Percentiles rank a stretch among this genome's conserved stretches.
Evolutionary conservation across 2,329 filamentous ascomycete genomes (phyloP).

Genomic region (Botryotinia convoluta): DNA sequence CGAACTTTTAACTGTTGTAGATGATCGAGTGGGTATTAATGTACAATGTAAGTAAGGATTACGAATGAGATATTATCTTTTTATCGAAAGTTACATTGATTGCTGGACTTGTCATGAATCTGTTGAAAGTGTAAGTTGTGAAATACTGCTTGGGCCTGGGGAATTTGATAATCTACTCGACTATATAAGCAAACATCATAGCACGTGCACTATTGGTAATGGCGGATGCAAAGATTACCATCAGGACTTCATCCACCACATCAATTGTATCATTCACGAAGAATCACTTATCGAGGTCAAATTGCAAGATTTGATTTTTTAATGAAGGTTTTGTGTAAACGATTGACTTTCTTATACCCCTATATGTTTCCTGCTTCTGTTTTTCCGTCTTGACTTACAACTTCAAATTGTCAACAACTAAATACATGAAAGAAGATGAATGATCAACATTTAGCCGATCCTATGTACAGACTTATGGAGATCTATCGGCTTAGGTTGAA

Average conservation of each 20-base stretch:
- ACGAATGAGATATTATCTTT: background rate
- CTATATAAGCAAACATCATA: background rate
- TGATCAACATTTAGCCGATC: constrained; percentile 1
- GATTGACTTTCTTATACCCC: background rate
- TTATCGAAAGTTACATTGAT: background rate
- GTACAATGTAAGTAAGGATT: background rate
- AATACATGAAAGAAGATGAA: constrained; percentile 17
- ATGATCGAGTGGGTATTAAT: background rate
- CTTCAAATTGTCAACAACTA: constrained; percentile 4
- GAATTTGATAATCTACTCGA: background rate
- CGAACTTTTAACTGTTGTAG: background rate
- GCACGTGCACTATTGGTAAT: background rate
- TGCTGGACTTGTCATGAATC: no score
- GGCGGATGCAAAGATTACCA: background rate
- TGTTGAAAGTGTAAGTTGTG: background rate
- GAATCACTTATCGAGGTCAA: background rate
- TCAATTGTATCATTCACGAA: background rate
- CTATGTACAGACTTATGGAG: constrained; percentile 19
- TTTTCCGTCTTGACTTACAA: background rate
- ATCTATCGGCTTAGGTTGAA: background rate
- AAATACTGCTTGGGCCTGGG: no score
- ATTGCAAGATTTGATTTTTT: background rate
- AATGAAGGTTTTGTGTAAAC: background rate
- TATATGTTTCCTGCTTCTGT: background rate
- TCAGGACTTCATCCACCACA: background rate